These are phyloP conservation scores for Cymodocea nodosa DNA, from an alignment of 116 monocot species.

Conservation along the genomic window DNA sequence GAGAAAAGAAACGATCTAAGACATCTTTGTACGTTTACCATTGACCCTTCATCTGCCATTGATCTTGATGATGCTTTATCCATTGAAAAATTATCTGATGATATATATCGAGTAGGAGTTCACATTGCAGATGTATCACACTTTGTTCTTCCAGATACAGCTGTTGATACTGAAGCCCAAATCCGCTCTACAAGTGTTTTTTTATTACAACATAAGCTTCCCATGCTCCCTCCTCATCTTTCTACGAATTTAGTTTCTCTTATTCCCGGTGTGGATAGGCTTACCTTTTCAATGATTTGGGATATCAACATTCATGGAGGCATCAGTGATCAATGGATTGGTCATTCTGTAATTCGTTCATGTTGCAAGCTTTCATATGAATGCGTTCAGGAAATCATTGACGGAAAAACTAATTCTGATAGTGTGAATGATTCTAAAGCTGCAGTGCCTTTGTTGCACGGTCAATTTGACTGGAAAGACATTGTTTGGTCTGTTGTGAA, in stretches of 20 bases:
- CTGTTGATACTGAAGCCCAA: conserved; percentile 66
- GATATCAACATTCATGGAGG: conserved; percentile 50
- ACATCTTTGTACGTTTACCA: conserved; percentile 65
- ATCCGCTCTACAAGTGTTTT: conserved; percentile 79
- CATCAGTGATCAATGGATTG: conserved; percentile 74
- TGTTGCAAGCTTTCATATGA: conserved; percentile 94
- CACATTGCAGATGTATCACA: conserved; percentile 87
- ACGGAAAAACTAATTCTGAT: conserved; percentile 20
- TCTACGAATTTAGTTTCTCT: conserved; percentile 61
- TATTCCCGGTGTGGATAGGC: conserved; percentile 64
- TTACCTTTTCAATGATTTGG: conserved; percentile 74
- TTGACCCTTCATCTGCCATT: conserved; percentile 71
- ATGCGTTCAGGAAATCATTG: conserved; percentile 58
- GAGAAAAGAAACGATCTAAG: conserved; percentile 62
- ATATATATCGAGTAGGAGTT: conserved; percentile 52
- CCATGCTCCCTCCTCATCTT: conserved; percentile 73
- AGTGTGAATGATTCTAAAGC: conserved; percentile 5
- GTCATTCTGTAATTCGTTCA: conserved; percentile 60
- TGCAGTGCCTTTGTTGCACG: conserved; percentile 29
- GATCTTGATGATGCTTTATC: conserved; percentile 98
- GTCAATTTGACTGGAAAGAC: conserved; percentile 39
- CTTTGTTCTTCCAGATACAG: conserved; percentile 72
- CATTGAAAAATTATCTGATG: conserved; percentile 45
- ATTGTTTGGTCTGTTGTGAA: conserved; percentile 35
- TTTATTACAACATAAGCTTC: conserved; percentile 45